Base-by-base conservation (phyloP, 2,329 filamentous ascomycete species). In the Colletotrichum sp. region DNA sequence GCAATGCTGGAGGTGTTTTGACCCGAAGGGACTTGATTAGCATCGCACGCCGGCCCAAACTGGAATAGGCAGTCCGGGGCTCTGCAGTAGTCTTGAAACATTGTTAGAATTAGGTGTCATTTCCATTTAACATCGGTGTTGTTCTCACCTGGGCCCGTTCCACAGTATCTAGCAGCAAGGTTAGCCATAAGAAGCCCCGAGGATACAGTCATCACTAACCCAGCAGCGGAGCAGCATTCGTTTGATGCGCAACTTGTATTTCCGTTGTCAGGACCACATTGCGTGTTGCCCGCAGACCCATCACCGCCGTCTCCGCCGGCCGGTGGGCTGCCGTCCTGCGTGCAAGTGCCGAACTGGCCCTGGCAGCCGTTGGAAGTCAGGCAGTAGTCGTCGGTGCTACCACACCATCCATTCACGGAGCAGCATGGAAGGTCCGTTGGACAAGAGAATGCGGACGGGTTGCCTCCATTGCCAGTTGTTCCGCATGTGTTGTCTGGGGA, bases 21-120 rank as follows among this genome's bases (percentile, higher is more conserved):
- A 18, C 90, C 90, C 26, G 71, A 18, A 5, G 24, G 85, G 78
- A 8, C 90, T 89, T 36, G 84, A 79, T 91, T 90, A 68, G 87
- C 89, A 78, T 91, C 89, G 80, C 90, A 92, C 16, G 82, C 88
- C 18, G 89, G 84, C 18, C 88, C 89, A 77, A 89, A 90, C 77
- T 85, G 80, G 79, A 90, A 89, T 75, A 88, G 85, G 77, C 90
- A 92, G 79, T 90, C 90, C 13, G 90, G 90, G 55, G 89, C 86
- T 73, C 84, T 84, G 82, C 90, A 92, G 81, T 90, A 52, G 16
- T 76, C 75, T 44, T 44, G 71, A 12, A 52, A 7, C 32, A 44
- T 24, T 44, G n/a, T 44, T n/a, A 66, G 28, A 39, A 44, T 28
- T 34, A 57, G 24, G 30, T 32, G 60, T 24, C 9, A 12, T 21